These are phyloP conservation scores for Nyssa sinensis DNA, from an alignment of 148 eudicot genomes.

Conservation along the genomic window DNA sequence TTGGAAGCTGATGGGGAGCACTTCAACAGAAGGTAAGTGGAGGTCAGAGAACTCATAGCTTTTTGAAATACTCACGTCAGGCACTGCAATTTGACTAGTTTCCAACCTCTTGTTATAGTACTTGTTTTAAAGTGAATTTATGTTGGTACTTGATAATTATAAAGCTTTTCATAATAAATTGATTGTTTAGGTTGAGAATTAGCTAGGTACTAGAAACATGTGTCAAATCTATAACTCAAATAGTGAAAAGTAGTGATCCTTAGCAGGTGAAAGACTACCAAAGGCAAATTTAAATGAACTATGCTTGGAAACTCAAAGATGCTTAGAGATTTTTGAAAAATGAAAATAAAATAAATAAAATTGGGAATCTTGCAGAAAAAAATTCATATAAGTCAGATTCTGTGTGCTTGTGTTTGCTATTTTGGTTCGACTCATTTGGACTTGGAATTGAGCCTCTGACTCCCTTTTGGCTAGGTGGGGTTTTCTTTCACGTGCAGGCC, in stretches of 20 bases:
- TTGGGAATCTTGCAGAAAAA: background rate
- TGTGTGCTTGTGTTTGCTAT: background rate
- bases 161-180: background rate
- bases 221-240: no score
- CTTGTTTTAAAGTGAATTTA: no score
- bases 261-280: no score
- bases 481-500: constrained; percentile 92
- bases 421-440: constrained; percentile 3
- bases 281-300: background rate
- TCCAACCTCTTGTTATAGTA: no score
- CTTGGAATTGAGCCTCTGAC: constrained; percentile 13
- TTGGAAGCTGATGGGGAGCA: constrained; percentile 86
- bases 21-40: constrained; percentile 73
- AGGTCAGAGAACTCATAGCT: constrained; percentile 12
- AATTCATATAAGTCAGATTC: background rate
- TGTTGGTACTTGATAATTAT: background rate
- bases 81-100: no score
- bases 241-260: no score
- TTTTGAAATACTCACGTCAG: background rate
- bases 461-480: constrained; percentile 74
- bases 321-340: background rate
- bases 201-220: no score
- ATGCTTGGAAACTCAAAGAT: background rate
- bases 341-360: no score
- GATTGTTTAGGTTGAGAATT: no score